phyloP scores from a whole-genome alignment of 352 stramenopile genomes.

The Phytopythium aichiense region DNA sequence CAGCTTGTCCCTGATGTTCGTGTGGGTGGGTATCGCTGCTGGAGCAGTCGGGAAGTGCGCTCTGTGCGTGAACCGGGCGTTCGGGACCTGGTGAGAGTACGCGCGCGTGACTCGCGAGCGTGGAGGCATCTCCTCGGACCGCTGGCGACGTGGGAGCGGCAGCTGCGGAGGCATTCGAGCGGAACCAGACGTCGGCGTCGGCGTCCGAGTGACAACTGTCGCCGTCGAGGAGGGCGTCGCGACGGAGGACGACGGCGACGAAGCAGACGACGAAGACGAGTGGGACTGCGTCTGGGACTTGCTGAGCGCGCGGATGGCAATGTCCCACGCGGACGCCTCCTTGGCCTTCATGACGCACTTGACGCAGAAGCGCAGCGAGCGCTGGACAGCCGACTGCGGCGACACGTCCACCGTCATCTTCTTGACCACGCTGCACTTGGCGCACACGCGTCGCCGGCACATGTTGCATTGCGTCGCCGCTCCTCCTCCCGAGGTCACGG shows the following conservation, averaged over 20 bases:
- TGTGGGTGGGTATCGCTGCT: neutral
- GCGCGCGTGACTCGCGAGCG: slow-evolving; percentile 1
- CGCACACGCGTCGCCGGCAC: slow-evolving; percentile 39
- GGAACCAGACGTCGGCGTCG: neutral
- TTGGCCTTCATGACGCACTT: slow-evolving; percentile 45
- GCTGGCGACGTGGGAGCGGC: neutral
- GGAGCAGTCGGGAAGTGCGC: neutral
- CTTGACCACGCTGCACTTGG: slow-evolving; percentile 49
- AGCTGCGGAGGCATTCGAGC: neutral
- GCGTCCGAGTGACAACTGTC: neutral
- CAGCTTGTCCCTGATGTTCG: neutral
- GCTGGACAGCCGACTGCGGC: slow-evolving; percentile 21
- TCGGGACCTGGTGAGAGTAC: slow-evolving; percentile 1
- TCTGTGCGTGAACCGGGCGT: neutral
- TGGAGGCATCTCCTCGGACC: neutral
- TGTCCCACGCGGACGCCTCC: slow-evolving; percentile 35
- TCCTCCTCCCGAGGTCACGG: slow-evolving; percentile 7
- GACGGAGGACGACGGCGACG: neutral
- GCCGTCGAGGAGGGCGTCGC: neutral
- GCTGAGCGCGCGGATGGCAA: slow-evolving; percentile 14
- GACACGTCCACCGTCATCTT: slow-evolving; percentile 54
- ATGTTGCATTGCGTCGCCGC: slow-evolving; percentile 36
- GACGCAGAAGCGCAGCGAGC: slow-evolving; percentile 42
- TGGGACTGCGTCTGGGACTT: neutral
- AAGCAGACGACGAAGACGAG: neutral